Base-by-base conservation (phyloP, 805 yeast genomes). In the Myxozyma geophila region DNA sequence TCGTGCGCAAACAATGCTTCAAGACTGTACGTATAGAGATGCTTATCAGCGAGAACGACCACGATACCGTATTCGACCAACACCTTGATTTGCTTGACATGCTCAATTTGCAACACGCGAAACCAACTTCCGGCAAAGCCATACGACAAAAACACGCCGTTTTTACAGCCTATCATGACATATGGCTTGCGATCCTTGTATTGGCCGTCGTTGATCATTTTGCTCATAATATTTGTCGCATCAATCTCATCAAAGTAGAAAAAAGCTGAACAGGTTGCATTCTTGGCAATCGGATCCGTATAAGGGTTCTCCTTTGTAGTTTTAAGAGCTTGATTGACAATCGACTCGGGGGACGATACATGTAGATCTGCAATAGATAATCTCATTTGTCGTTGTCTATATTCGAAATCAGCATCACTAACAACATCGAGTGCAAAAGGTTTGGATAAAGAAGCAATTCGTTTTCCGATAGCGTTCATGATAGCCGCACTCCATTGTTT, bases 1-100 rank as follows among this genome's bases (percentile, higher is more conserved):
- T 39, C 48, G 19, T 35, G 37, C 10, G 50, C 58, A 23, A 88
- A 73, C 17, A 92, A 70, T 67, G 85, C 84, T 48, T 87, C 87
- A 28, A 91, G 75, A 37, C 85, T 82, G 65, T 86, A 85, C 75
- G 87, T 85, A 59, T 85, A 80, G 40, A 93, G 77, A n/a, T 80
- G 79, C 62, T 82, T 84, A 61, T 83, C 86, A n/a, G 87, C 82
- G 46, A 90, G 75, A 0, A 89, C 75, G 13, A 90, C 75, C 4
- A 88, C 76, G 36, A 88, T 75, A 59, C 83, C 82, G 63, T 84
- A 79, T 7, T 82, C 81, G 9, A 83, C 82, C 8, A 90, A 72
- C 35, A 88, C 86, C 15, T 82, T 83, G 56, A 92, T 75, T 69
- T 85, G 87, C 5, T 82, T 78, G 12, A 88, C 85, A 56, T 81